phyloP scores from a whole-genome alignment of 768 basidiomycete genomes.

The Leccinum subgranulosum region DNA sequence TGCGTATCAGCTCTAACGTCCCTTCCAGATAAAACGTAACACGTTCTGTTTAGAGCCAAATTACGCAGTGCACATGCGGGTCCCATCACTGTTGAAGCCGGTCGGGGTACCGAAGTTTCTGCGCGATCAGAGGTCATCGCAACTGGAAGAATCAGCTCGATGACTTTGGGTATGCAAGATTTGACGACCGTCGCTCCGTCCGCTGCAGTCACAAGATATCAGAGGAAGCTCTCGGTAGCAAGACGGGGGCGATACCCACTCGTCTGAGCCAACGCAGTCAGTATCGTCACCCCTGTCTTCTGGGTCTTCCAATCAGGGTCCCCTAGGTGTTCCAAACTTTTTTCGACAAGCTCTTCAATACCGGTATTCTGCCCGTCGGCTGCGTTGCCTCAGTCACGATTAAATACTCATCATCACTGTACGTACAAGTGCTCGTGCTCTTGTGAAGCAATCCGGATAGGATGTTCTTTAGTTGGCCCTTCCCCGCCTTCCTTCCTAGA shows the following conservation, averaged over 20 bases:
- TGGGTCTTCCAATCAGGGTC: slow-evolving; percentile 13
- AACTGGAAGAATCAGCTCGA: background rate
- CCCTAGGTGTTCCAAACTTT: slow-evolving; percentile 6
- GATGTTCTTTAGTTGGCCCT: slow-evolving; percentile 11
- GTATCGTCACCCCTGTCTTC: slow-evolving; percentile 23
- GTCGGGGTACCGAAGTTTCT: background rate
- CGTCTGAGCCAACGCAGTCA: slow-evolving; percentile 20
- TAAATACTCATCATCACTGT: background rate
- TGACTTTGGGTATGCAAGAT: background rate
- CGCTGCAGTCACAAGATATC: background rate
- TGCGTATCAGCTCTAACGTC: background rate
- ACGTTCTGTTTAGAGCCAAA: slow-evolving; percentile 17
- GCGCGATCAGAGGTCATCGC: background rate
- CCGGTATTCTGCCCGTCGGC: background rate
- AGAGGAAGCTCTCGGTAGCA: background rate
- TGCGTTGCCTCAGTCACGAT: background rate
- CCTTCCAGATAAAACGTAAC: background rate
- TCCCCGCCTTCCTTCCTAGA: slow-evolving; percentile 13
- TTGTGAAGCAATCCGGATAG: slow-evolving; percentile 23
- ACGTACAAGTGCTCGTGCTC: slow-evolving; percentile 19
- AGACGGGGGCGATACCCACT: slow-evolving; percentile 3
- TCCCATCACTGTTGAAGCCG: slow-evolving; percentile 22
- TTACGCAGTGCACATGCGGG: slow-evolving; percentile 23
- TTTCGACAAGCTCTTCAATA: slow-evolving; percentile 8
- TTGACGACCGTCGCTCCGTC: background rate